Evolutionary conservation across 2,329 filamentous ascomycete genomes (phyloP).

Genomic region (Fusarium odoratissimum): DNA sequence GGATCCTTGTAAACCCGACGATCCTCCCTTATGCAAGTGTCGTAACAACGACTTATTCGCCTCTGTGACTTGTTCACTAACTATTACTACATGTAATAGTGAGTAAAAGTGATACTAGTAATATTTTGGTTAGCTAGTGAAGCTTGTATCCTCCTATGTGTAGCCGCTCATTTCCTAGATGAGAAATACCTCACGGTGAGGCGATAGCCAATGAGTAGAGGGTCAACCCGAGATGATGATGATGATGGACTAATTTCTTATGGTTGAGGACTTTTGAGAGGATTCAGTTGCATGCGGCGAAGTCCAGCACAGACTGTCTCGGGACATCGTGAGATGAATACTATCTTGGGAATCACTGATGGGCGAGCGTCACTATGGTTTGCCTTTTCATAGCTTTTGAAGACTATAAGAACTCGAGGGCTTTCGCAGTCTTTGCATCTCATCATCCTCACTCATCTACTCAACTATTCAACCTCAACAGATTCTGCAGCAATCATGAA

Average conservation of each 20-base stretch:
- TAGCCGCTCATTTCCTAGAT: neutral
- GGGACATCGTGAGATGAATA: neutral
- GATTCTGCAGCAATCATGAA: conserved; percentile 7
- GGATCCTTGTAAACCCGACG: neutral
- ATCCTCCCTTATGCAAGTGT: neutral
- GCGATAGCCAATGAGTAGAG: neutral
- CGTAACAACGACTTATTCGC: too few relatives aligned
- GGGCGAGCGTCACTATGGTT: rapidly evolving
- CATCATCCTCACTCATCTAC: neutral
- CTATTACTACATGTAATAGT: rapidly evolving
- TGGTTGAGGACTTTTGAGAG: neutral
- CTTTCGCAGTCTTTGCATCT: neutral
- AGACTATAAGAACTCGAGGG: neutral
- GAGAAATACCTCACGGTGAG: neutral
- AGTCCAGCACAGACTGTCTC: neutral
- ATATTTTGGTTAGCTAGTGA: rapidly evolving
- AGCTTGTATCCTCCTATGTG: rapidly evolving
- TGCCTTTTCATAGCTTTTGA: rapidly evolving
- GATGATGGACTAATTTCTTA: neutral
- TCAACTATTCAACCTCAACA: neutral
- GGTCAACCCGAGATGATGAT: neutral
- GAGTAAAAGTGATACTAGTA: rapidly evolving
- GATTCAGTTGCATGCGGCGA: conserved; percentile 8
- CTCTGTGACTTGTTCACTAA: neutral
- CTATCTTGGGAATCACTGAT: neutral